Evolutionary conservation across 1,284 basidiomycete genomes (phyloP).

Genomic region (Trichosporon coremiiforme): DNA sequence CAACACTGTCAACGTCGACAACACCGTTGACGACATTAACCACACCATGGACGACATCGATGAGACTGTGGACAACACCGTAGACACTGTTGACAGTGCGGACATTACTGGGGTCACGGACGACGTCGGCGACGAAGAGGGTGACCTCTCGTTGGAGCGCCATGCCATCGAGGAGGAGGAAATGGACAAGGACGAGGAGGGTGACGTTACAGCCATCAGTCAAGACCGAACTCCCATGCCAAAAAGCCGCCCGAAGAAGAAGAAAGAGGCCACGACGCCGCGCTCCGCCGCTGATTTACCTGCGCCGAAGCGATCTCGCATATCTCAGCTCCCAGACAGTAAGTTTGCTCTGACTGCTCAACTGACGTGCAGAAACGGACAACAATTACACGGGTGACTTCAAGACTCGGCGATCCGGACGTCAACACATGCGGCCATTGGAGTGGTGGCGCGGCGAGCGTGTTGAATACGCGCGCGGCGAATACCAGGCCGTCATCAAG

Average conservation of each 20-base stretch:
- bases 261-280: slow-evolving; percentile 2
- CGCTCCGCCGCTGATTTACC: not conserved
- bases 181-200: slow-evolving; percentile 1
- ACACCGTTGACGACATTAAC: slow-evolving; percentile 5
- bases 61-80: slow-evolving; percentile 7
- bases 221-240: not conserved
- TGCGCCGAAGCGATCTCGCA: slow-evolving; percentile 23
- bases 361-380: slow-evolving; percentile 29
- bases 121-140: slow-evolving; percentile 16
- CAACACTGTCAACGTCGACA: not conserved
- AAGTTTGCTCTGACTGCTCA: not conserved
- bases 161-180: slow-evolving; percentile 10
- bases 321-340: slow-evolving; percentile 28
- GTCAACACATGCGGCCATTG: slow-evolving; percentile 74
- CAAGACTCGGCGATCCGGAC: slow-evolving; percentile 67
- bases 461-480: slow-evolving; percentile 69
- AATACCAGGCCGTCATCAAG: slow-evolving; percentile 75
- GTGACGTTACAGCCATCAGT: not conserved
- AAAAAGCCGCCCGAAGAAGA: slow-evolving; percentile 29
- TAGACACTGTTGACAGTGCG: slow-evolving; percentile 10
- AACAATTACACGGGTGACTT: slow-evolving; percentile 59
- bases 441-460: slow-evolving; percentile 94
- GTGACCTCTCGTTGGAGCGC: slow-evolving; percentile 8
- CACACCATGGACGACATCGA: slow-evolving; percentile 34
- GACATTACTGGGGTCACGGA: slow-evolving; percentile 10